A percentile compares a stretch with the other conserved stretches of the same genome.
These are phyloP conservation scores for Aspergillus sp. DNA, from an alignment of 2,329 filamentous ascomycete species.

Conservation along the genomic window DNA sequence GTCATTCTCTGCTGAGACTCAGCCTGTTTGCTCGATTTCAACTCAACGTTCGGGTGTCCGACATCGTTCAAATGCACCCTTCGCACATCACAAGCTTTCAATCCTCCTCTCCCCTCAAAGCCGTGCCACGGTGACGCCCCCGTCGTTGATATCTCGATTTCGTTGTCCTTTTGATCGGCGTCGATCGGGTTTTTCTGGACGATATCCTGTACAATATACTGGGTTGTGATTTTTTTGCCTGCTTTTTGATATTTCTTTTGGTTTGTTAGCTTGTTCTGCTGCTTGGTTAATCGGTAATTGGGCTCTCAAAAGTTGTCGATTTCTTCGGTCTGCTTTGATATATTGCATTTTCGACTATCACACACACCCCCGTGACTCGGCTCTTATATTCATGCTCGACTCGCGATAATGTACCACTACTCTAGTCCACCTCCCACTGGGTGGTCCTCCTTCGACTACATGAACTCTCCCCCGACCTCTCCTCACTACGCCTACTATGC, in stretches of 20 bases:
- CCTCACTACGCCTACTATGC: constrained; percentile 55
- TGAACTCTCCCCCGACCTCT: constrained; percentile 50
- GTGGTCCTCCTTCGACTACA: constrained; percentile 52
- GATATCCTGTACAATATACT: constrained; percentile 50
- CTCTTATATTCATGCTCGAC: constrained; percentile 29
- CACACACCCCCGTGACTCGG: constrained; percentile 13
- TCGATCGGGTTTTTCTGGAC: constrained; percentile 34
- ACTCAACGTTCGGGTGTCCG: constrained; percentile 22
- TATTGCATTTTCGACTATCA: constrained; percentile 7
- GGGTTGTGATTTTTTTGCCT: constrained; percentile 27
- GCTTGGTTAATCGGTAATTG: constrained; percentile 17
- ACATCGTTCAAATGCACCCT: constrained; percentile 48
- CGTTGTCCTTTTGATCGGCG: constrained; percentile 31
- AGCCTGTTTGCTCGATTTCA: constrained; percentile 13
- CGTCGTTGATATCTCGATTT: constrained; percentile 23
- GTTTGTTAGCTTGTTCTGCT: constrained; percentile 19
- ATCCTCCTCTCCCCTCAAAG: constrained; percentile 42
- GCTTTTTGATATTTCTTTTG: constrained; percentile 13
- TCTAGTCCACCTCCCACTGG: constrained; percentile 45
- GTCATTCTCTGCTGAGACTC: constrained; percentile 12
- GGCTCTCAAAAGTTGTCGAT: constrained; percentile 21
- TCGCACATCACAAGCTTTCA: constrained; percentile 38
- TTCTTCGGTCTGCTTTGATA: constrained; percentile 15
- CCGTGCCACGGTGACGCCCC: constrained; percentile 47
- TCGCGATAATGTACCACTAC: constrained; percentile 49